These are phyloP conservation scores for Raffaelea arxii DNA, from an alignment of 2,329 filamentous ascomycete species.

Conservation along the genomic window DNA sequence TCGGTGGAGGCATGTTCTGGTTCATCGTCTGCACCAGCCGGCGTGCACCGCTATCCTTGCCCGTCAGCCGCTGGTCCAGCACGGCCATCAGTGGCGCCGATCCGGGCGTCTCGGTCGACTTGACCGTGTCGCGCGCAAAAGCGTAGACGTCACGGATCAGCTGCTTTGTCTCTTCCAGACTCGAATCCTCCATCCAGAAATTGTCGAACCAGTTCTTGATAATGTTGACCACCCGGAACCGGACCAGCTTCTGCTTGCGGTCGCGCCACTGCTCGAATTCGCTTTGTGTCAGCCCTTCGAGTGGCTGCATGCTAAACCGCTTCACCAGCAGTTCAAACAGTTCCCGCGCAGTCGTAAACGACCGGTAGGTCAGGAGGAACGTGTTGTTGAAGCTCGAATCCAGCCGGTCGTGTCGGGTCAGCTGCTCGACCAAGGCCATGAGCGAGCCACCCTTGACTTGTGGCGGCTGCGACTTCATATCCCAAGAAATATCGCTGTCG, in stretches of 20 bases:
- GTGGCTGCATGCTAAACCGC: slow-evolving; percentile 86
- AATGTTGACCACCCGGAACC: slow-evolving; percentile 94
- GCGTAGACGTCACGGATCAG: slow-evolving; percentile 81
- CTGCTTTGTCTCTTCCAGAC: slow-evolving; percentile 64
- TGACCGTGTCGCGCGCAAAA: slow-evolving; percentile 86
- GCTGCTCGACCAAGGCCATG: slow-evolving; percentile 80
- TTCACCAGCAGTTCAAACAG: slow-evolving; percentile 88
- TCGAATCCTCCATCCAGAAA: slow-evolving; percentile 96
- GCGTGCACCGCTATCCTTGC: slow-evolving; percentile 79
- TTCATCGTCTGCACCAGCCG: slow-evolving; percentile 80
- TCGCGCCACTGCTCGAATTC: slow-evolving; percentile 87
- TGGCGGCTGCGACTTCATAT: slow-evolving; percentile 66
- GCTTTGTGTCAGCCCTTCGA: slow-evolving; percentile 61
- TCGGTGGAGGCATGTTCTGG: slow-evolving; percentile 73
- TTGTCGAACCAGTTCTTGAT: slow-evolving; percentile 97
- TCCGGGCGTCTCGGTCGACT: slow-evolving; percentile 86
- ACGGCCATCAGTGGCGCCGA: slow-evolving; percentile 76
- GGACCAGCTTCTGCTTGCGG: slow-evolving; percentile 89
- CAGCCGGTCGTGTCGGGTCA: slow-evolving; percentile 90
- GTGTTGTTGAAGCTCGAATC: slow-evolving; percentile 96
- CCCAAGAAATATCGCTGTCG: slow-evolving; percentile 83
- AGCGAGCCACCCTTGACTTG: slow-evolving; percentile 83
- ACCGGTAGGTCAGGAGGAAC: slow-evolving; percentile 92
- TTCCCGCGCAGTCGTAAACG: slow-evolving; percentile 84
- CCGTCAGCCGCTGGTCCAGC: slow-evolving; percentile 78